Evolutionary conservation across 768 basidiomycete species (phyloP).

Genomic region (Boletus rubropictus): DNA sequence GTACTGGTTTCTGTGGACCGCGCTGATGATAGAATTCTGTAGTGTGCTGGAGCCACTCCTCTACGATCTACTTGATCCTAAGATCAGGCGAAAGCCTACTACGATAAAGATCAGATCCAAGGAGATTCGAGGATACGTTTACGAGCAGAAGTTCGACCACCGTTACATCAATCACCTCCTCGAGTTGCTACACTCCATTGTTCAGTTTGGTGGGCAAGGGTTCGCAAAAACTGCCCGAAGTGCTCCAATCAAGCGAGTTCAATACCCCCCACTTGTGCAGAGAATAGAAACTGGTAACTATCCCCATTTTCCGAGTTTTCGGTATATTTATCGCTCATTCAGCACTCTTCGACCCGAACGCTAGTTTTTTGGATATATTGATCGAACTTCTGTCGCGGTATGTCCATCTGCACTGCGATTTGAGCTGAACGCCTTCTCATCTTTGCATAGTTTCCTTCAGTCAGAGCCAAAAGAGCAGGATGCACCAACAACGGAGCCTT

Average conservation of each 20-base stretch:
- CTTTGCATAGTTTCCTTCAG: conserved; percentile 55
- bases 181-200: conserved; percentile 69
- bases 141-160: conserved; percentile 76
- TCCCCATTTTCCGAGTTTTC: background rate
- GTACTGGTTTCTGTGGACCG: background rate
- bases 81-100: conserved; percentile 48
- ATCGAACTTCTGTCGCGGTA: conserved; percentile 71
- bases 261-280: conserved; percentile 55
- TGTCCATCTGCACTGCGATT: conserved; percentile 38
- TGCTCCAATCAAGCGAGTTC: conserved; percentile 57
- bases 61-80: conserved; percentile 67
- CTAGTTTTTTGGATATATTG: conserved; percentile 72
- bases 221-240: conserved; percentile 71
- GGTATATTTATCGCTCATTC: conserved; percentile 6
- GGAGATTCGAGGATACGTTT: conserved; percentile 61
- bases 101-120: conserved; percentile 53
- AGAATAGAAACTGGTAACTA: conserved; percentile 56
- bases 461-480: conserved; percentile 62
- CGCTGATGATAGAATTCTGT: conserved; percentile 4
- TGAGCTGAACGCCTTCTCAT: background rate
- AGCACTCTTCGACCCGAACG: conserved; percentile 43
- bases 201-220: conserved; percentile 86
- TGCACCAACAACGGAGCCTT: conserved; percentile 47
- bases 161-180: conserved; percentile 65
- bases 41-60: conserved; percentile 91